Percentiles rank a stretch among this genome's conserved stretches.
Conservation (phyloP, 768 basidiomycete genomes). For the Boletus rubropictus region DNA sequence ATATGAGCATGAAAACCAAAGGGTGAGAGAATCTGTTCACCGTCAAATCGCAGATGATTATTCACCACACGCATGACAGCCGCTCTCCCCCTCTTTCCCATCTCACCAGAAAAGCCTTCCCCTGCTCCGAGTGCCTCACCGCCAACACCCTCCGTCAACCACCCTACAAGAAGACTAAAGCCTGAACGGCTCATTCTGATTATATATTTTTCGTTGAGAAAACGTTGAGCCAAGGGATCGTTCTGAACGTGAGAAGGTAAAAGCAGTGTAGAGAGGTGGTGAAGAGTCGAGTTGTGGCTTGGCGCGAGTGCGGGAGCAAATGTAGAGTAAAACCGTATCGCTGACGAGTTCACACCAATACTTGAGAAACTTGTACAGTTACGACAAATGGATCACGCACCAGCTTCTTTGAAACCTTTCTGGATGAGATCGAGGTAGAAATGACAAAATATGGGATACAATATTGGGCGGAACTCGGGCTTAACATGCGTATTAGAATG, state of each 20-base stretch:
- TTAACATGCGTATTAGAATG: constrained; percentile 32
- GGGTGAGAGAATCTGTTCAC: constrained; percentile 37
- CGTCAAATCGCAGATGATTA: constrained; percentile 86
- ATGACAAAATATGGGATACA: constrained; percentile 95
- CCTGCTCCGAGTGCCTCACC: constrained; percentile 80
- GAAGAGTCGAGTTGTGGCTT: constrained; percentile 62
- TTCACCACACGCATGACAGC: constrained; percentile 92
- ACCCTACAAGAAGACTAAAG: constrained; percentile 87
- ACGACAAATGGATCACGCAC: constrained; percentile 38
- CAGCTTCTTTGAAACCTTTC: constrained; percentile 84
- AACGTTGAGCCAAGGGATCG: constrained; percentile 77
- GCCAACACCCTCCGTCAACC: constrained; percentile 90
- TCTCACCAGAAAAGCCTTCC: constrained; percentile 73
- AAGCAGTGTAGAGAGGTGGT: constrained; percentile 74
- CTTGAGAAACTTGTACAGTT: constrained; percentile 1
- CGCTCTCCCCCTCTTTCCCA: constrained; percentile 79
- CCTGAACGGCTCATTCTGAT: constrained; percentile 88
- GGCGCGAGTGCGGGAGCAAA: constrained; percentile 65
- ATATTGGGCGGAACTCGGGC: constrained; percentile 90
- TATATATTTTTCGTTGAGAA: constrained; percentile 85
- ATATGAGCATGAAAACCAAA: constrained; percentile 16
- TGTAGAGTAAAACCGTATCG: constrained; percentile 64
- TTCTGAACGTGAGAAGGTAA: constrained; percentile 80
- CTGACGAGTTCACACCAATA: constrained; percentile 35
- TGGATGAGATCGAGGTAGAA: constrained; percentile 94